Base-by-base conservation (phyloP, 306 rosid species). In the Coriaria nepalensis region DNA sequence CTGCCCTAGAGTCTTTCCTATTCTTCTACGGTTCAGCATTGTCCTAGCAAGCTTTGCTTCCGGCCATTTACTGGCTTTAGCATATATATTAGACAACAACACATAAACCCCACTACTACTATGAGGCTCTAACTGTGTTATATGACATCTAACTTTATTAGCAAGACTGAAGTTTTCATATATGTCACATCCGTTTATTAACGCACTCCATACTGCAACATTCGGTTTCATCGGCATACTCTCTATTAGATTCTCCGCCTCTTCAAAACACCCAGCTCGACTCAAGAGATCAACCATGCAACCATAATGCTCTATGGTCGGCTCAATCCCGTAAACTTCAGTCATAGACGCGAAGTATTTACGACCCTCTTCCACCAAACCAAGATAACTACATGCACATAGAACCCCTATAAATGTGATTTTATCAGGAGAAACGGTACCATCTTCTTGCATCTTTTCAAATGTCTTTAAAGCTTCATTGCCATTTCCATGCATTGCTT, bases 261-360 rank as follows among this genome's bases (percentile, higher is more conserved):
- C 87, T 68, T 63, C 53, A 29, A 79, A 73, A 37, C 7, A 47
- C 48, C 94, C 94, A 1, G 87, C 87, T 14, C 87, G 64, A 50
- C 96, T 78, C 69, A 82, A 68, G 50, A 87, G 78, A 69, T 80
- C 92, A 52, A 79, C 59, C 96, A 78, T 62, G 74, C 87, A 82
- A 54, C 87, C 78, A 44, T 82, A 87, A 60, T 87, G 96, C 77
- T 82, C 92, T 37, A 63, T 71, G 40, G 55, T 74, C 11, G 81
- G 96, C 52, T 58, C 29, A 50, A 78, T 66, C 48, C 80, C 65
- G 8, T 82, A 63, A 40, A 47, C 62, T 52, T 55, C 37, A 9
- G 61, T 66, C 96, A 75, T 79, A 43, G 63, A 40, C n/a, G 50
- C 12, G 41, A 87, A 87, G 43, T 80, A 77, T 49, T 52, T 69